Evolutionary conservation across 805 yeast species (phyloP), one percentile per base, ranked within the genome.

Genomic region (Wickerhamomyces alni): DNA sequence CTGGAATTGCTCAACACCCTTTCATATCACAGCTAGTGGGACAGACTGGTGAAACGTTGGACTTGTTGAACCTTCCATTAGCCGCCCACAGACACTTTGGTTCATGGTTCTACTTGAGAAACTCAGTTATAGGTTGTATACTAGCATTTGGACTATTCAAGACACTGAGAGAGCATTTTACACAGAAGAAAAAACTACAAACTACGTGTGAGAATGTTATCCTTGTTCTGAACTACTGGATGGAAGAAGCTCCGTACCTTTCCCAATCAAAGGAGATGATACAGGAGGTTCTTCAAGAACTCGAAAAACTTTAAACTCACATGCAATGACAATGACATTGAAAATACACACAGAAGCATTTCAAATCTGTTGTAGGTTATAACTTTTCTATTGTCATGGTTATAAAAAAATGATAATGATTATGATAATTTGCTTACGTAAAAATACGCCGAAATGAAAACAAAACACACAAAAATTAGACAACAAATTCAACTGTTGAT

Each of bases 41-140:
- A 18, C 54, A 49, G 31, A 35, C 45, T 1, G 42, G 33, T 0
- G 54, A 54, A 22, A 45, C 48, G 0, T 41, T 46, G 33, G 55
- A 48, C 9, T 27, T 51, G 34, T 13, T 52, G 16, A 46, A 47
- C 17, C 36, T 51, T 3, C 48, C 54, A 26, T 27, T 54, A 10
- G 53, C 58, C 1, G 41, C 47, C 1, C 58, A 54, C 31, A 41
- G 58, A 24, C 57, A 54, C 36, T 48, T 44, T 30, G 58, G 58
- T 1, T 52, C 55, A 3, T 54, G 58, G 58, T 48, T 51, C 35
- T 54, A 47, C 21, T 32, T 40, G 1, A 42, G 55, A 33, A 50
- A 48, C 18, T 39, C 43, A 15, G 43, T 47, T 10, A 26, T 44
- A 6, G 37, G 40, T 8, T 37, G 39, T 5, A 8, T 37, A 12